A percentile compares a stretch with the other conserved stretches of the same genome.
Evolutionary conservation across 2,329 filamentous ascomycete genomes (phyloP).

Genomic region (Botrytis pseudocinerea): DNA sequence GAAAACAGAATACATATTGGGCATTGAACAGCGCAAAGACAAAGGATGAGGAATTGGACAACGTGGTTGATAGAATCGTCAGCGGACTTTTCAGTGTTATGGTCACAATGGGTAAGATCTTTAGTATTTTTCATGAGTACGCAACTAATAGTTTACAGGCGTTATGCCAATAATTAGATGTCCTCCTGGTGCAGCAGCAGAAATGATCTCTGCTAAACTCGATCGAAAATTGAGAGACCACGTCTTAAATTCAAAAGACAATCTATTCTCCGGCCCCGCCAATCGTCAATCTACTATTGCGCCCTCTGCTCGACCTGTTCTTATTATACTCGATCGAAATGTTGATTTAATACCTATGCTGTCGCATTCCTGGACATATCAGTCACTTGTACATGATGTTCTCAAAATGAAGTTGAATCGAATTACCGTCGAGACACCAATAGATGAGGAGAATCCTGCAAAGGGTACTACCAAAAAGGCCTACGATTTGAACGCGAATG

Average conservation of each 20-base stretch:
- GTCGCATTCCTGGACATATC: constrained; percentile 92
- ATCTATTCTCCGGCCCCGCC: constrained; percentile 71
- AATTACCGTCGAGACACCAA: constrained; percentile 84
- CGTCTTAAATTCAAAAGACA: constrained; percentile 96
- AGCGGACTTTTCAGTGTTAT: constrained; percentile 96
- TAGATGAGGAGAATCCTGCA: constrained; percentile 73
- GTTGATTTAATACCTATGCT: constrained; percentile 96
- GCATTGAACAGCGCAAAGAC: constrained; percentile 93
- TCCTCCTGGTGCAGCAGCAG: constrained; percentile 87
- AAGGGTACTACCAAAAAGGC: constrained; percentile 81
- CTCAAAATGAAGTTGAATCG: constrained; percentile 83
- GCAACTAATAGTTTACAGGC: constrained; percentile 50
- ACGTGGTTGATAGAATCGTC: constrained; percentile 85
- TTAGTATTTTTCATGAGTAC: background rate
- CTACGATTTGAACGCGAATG: constrained; percentile 85
- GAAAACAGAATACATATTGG: constrained; percentile 89
- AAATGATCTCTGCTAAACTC: constrained; percentile 90
- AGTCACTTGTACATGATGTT: constrained; percentile 79
- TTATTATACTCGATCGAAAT: constrained; percentile 92
- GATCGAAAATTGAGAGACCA: constrained; percentile 96
- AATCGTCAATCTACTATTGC: constrained; percentile 61
- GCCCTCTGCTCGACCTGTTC: constrained; percentile 76
- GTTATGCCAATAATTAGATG: constrained; percentile 94
- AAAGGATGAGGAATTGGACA: constrained; percentile 85
- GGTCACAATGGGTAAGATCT: constrained; percentile 83